phyloP scores from a whole-genome alignment of 495 filamentous ascomycete genomes.

The Oidiodendron maius region DNA sequence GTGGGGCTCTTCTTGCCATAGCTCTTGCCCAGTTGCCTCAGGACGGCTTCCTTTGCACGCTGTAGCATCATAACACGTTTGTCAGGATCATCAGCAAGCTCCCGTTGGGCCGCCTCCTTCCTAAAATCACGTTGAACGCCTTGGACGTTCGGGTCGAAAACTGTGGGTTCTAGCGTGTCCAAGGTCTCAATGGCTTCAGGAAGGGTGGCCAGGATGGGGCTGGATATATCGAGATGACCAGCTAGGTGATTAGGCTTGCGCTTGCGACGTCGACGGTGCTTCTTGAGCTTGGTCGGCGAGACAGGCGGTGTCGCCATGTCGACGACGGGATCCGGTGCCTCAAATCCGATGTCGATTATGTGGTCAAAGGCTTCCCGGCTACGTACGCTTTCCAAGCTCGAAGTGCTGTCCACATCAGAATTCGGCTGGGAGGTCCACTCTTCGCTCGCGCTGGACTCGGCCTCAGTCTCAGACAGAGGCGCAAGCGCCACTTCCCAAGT shows the following conservation, averaged over 20 bases:
- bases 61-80: constrained; percentile 18
- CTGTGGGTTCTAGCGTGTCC: constrained; percentile 33
- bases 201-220: constrained; percentile 38
- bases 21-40: constrained; percentile 25
- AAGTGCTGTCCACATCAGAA: constrained; percentile 19
- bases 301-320: constrained; percentile 34
- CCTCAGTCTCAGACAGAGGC: constrained; percentile 52
- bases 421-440: constrained; percentile 44
- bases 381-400: constrained; percentile 10
- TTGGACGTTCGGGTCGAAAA: constrained; percentile 19
- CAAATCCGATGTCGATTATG: constrained; percentile 15
- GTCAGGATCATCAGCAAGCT: constrained; percentile 23
- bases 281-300: constrained; percentile 42
- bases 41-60: constrained; percentile 20
- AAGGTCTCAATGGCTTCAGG: too few species aligned
- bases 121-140: constrained; percentile 22
- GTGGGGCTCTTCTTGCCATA: constrained; percentile 17
- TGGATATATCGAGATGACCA: constrained; percentile 32
- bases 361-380: constrained; percentile 20
- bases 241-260: constrained; percentile 28
- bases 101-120: constrained; percentile 17
- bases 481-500: constrained; percentile 72
- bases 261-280: constrained; percentile 34
- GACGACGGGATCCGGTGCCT: constrained; percentile 34
- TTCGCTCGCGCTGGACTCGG: constrained; percentile 46